A percentile compares a stretch with the other conserved stretches of the same genome.
phyloP scores from a whole-genome alignment of 2,329 filamentous ascomycete genomes.

The Hypoxylon sp. region DNA sequence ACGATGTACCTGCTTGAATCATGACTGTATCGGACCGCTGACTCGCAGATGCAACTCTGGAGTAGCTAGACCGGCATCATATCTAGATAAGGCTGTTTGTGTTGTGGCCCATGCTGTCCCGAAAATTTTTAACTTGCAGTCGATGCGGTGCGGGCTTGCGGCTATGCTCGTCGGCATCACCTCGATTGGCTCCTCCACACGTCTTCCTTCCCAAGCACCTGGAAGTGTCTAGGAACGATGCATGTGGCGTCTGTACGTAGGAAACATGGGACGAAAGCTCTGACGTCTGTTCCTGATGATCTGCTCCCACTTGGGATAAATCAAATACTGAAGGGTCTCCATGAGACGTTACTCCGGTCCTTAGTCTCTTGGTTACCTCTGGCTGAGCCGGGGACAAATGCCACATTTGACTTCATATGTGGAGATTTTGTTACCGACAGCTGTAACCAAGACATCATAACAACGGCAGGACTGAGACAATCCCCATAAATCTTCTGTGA shows the following conservation, averaged over 20 bases:
- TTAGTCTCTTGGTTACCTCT: slow-evolving; percentile 36
- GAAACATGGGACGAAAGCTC: slow-evolving; percentile 35
- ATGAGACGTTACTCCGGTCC: slow-evolving; percentile 6
- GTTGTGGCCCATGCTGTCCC: slow-evolving; percentile 32
- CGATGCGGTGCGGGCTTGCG: slow-evolving; percentile 32
- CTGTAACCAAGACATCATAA: slow-evolving; percentile 18
- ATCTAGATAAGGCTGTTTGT: slow-evolving; percentile 43
- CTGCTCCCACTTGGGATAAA: slow-evolving; percentile 28
- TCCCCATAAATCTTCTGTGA: slow-evolving; percentile 25
- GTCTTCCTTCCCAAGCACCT: slow-evolving; percentile 39
- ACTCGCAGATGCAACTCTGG: slow-evolving; percentile 40
- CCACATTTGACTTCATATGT: slow-evolving; percentile 11
- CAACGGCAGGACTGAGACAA: slow-evolving; percentile 10
- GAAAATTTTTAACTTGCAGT: slow-evolving; percentile 39
- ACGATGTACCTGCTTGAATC: slow-evolving; percentile 26
- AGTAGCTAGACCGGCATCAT: slow-evolving; percentile 36
- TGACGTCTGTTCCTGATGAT: slow-evolving; percentile 41
- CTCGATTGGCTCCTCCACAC: slow-evolving; percentile 46
- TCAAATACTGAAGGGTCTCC: slow-evolving; percentile 7
- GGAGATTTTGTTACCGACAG: slow-evolving; percentile 23
- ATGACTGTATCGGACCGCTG: slow-evolving; percentile 42
- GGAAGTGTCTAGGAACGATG: slow-evolving; percentile 43
- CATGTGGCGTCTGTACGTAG: slow-evolving; percentile 45
- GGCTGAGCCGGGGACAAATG: slow-evolving; percentile 8
- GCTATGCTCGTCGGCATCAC: slow-evolving; percentile 43